Base-by-base conservation (phyloP, 176 grass and related monocot species). In the Raddia guianensis region DNA sequence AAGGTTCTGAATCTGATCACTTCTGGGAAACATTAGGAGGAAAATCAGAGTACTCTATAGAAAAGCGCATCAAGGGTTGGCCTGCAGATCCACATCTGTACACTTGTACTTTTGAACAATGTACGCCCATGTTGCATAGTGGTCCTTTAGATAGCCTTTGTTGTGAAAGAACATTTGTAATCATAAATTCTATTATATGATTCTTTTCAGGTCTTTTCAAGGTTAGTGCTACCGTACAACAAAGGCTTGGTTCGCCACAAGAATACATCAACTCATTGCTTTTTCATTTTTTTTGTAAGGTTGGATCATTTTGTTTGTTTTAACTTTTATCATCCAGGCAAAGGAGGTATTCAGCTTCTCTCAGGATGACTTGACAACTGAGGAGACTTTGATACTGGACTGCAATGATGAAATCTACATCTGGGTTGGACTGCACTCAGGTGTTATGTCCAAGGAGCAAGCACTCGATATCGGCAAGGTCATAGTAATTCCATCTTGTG, bases 311-410 rank as follows among this genome's bases (percentile, higher is more conserved):
- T 62, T 2, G 16, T 2, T 20, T 53, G 20, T 15, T 55, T 54
- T 45, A 40, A 79, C 71, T 80, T 43, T 49, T 35, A 34, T 79
- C 70, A 79, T 70, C 33, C 82, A 98, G 95, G 92, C 77, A 40
- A 91, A 88, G 71, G 95, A 98, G 88, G 91, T 98, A 81, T 92
- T 85, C 62, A 98, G 81, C 81, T 98, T 98, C 80, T 85, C 80
- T 34, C 92, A 98, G 85, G 95, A 98, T 84, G 95, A 98, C 76
- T 87, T 98, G 63, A 67, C 68, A 60, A 94, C 95, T 43, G 95
- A 98, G 88, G 95, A 94, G 49, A 79, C 73, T 4, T 82, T 94
- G 68, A 74, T 98, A 77, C 85, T 98, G 68, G 95, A 98, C 21
- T 90, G 86, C 71, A 49, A 80, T 2, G 77, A 82, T 7, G 87